Evolutionary conservation across 108 stramenopile species (phyloP).

Genomic region (Fragilaria crotonensis): DNA sequence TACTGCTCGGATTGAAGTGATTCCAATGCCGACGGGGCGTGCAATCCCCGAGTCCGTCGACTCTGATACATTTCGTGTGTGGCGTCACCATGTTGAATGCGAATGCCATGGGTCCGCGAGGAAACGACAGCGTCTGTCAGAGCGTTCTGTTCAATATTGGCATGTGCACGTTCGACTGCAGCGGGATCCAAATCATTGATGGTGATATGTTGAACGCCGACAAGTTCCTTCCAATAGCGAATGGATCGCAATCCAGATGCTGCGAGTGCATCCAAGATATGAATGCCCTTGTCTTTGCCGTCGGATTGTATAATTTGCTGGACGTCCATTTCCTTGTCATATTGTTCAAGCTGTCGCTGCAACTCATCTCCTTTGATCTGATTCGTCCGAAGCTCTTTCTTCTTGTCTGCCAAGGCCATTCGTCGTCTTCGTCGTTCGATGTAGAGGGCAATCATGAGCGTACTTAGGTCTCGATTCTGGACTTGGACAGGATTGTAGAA

Average conservation of each 20-base stretch:
- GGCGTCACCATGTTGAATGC: slow-evolving; percentile 69
- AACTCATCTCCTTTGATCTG: slow-evolving; percentile 14
- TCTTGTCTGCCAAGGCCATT: slow-evolving; percentile 30
- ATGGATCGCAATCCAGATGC: slow-evolving; percentile 95
- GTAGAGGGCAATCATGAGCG: slow-evolving; percentile 84
- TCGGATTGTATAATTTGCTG: neutral
- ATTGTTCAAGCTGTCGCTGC: slow-evolving; percentile 7
- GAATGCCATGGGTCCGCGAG: slow-evolving; percentile 49
- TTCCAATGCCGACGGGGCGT: slow-evolving; percentile 18
- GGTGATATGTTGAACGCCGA: slow-evolving; percentile 79
- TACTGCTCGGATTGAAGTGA: slow-evolving; percentile 23
- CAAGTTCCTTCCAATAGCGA: slow-evolving; percentile 94
- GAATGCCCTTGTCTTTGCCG: slow-evolving; percentile 49
- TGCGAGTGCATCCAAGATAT: slow-evolving; percentile 93
- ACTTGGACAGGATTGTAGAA: slow-evolving; percentile 99
- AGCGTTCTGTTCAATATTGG: slow-evolving; percentile 75
- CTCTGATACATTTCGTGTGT: slow-evolving; percentile 75
- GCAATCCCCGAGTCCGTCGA: slow-evolving; percentile 34
- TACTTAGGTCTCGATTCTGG: slow-evolving; percentile 92
- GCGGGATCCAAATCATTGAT: slow-evolving; percentile 87
- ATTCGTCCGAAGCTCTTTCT: slow-evolving; percentile 42
- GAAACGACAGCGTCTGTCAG: slow-evolving; percentile 39
- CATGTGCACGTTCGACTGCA: slow-evolving; percentile 66
- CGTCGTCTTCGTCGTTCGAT: slow-evolving; percentile 72
- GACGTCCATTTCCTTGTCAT: neutral